Base-by-base conservation (phyloP, 441 rosid genomes). In the Aleurites moluccanus region DNA sequence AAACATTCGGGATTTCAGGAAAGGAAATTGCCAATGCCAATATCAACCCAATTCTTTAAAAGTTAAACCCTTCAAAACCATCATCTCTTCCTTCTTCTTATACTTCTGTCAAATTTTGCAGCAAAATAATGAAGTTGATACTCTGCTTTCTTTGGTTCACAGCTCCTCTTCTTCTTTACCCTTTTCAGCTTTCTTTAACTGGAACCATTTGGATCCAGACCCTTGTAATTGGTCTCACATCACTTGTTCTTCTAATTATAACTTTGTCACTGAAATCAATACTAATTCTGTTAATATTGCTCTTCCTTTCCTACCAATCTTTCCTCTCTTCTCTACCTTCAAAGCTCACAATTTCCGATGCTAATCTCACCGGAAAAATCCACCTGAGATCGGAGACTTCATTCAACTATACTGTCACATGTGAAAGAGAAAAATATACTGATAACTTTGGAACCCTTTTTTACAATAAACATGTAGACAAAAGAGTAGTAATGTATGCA, bases 141-240 rank as follows among this genome's bases (percentile, higher is more conserved):
- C 81, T 40, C 90, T 92, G n/a, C 82, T 85, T 80, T 79, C 92
- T 82, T 94, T 97, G 97, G 84, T 94, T 16, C 88, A 83, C 66
- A 84, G 89, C 53, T 88, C 95, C 67, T 50, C 91, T 20, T 56
- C 73, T n/a, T 16, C 64, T 20, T 72, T 85, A 4, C 45, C 77
- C 42, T 80, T 88, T 61, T 79, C 91, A 33, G 73, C 80, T 74
- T 82, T 88, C 64, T 87, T 87, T 21, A 78, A 76, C 75, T 92
- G 98, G 98, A 92, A 91, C 80, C 75, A 69, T 53, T 74, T 75
- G 49, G 97, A 91, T 77, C 33, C 82, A 57, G 77, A 80, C 27
- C 97, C 98, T 60, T 94, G 98, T 81, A 82, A 84, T 77, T 94
- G 98, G 98, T 78, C 91, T 83, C 87, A 80, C 81, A 83, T 94